A percentile compares a stretch with the other conserved stretches of the same genome.
These are phyloP conservation scores for Colletotrichum falcatum DNA, from an alignment of 2,329 filamentous ascomycete species.

Conservation along the genomic window DNA sequence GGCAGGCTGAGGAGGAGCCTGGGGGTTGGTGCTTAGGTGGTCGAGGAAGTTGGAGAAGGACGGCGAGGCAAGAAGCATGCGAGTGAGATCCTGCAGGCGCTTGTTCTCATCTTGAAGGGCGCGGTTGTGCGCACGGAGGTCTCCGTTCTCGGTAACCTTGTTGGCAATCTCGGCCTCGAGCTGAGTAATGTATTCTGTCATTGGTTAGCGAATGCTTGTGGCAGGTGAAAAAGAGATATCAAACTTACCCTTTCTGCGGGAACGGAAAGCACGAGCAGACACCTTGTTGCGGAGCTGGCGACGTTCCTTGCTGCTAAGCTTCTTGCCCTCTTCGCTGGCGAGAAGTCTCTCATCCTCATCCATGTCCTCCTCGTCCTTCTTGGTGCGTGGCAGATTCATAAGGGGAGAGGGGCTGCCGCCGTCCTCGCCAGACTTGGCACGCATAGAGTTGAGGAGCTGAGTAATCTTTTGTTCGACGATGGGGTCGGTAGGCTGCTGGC, in stretches of 20 bases:
- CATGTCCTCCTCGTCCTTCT: constrained; percentile 99
- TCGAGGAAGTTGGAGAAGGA: constrained; percentile 87
- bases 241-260: constrained; percentile 91
- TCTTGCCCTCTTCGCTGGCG: constrained; percentile 98
- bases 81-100: constrained; percentile 81
- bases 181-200: constrained; percentile 92
- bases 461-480: constrained; percentile 93
- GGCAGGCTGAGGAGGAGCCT: constrained; percentile 54
- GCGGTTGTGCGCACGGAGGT: constrained; percentile 83
- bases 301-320: constrained; percentile 97
- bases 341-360: constrained; percentile 95
- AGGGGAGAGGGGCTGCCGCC: constrained; percentile 57
- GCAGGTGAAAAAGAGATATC: neutral
- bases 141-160: constrained; percentile 86
- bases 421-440: constrained; percentile 74
- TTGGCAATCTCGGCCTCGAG: constrained; percentile 89
- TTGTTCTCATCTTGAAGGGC: constrained; percentile 88
- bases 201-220: constrained; percentile 39
- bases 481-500: constrained; percentile 69
- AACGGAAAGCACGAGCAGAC: constrained; percentile 96
- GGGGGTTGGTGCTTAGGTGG: constrained; percentile 72
- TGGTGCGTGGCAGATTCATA: constrained; percentile 78
- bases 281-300: constrained; percentile 99
- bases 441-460: constrained; percentile 92
- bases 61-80: constrained; percentile 82